These are phyloP conservation scores for Przewalskia tangutica DNA, from an alignment of 257 asterid species.

Conservation along the genomic window DNA sequence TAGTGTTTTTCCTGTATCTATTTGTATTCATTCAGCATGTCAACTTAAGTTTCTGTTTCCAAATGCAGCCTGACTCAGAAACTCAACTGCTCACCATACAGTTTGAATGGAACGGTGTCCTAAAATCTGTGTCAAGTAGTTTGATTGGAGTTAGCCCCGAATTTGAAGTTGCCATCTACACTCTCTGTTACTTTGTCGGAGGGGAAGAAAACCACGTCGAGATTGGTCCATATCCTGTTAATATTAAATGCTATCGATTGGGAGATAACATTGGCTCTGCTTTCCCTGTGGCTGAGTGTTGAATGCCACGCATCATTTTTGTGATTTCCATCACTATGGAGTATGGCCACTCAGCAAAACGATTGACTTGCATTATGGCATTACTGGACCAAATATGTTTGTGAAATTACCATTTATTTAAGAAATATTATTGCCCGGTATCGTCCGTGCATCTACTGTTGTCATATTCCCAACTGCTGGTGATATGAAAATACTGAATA, in stretches of 20 bases:
- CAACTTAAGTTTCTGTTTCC: neutral
- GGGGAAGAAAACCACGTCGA: slow-evolving; percentile 70
- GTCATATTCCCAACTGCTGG: neutral
- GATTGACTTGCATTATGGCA: neutral
- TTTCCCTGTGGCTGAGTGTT: slow-evolving; percentile 71
- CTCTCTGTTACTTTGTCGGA: slow-evolving; percentile 73
- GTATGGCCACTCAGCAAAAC: neutral
- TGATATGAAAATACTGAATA: neutral
- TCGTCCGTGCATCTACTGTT: neutral
- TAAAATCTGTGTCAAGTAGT: slow-evolving; percentile 81
- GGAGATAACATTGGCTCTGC: slow-evolving; percentile 77
- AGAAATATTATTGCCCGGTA: neutral
- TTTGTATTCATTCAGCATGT: neutral
- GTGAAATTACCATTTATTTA: neutral
- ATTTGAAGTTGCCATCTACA: slow-evolving; percentile 77
- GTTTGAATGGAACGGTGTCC: slow-evolving; percentile 95
- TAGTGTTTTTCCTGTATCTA: neutral
- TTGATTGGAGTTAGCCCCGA: slow-evolving; percentile 93
- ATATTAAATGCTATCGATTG: slow-evolving; percentile 66
- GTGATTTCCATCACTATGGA: neutral
- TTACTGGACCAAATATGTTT: neutral
- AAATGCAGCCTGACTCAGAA: slow-evolving; percentile 80
- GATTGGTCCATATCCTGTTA: slow-evolving; percentile 75
- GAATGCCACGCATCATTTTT: neutral
- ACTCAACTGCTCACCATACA: slow-evolving; percentile 72